Conservation (phyloP, 805 yeast genomes). For the Candida andamanensis region DNA sequence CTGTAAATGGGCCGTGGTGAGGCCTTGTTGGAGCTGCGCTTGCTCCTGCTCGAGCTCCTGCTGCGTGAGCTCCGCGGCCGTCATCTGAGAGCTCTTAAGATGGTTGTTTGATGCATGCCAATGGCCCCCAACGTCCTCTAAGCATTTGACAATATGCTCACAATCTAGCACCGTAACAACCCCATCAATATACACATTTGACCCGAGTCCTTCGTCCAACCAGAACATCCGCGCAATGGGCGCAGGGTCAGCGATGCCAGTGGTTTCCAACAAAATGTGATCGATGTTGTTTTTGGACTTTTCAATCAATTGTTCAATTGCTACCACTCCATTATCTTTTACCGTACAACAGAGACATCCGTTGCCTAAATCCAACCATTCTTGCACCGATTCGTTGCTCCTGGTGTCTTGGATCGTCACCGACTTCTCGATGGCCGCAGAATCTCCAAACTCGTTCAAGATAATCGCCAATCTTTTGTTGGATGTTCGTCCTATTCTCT, state of each 20-base stretch:
- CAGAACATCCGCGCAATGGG: constrained; percentile 97
- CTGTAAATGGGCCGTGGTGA: constrained; percentile 85
- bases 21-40: constrained; percentile 30
- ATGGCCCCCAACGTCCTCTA: constrained; percentile 71
- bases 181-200: constrained; percentile 86
- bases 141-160: constrained; percentile 56
- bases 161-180: constrained; percentile 84
- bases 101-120: constrained; percentile 48
- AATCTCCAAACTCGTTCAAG: constrained; percentile 87
- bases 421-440: constrained; percentile 83
- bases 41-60: constrained; percentile 29
- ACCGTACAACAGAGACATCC: constrained; percentile 97
- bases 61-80: constrained; percentile 15
- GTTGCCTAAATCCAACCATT: constrained; percentile 94
- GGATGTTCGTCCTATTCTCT: constrained; percentile 65
- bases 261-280: constrained; percentile 87
- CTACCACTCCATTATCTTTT: constrained; percentile 89
- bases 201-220: constrained; percentile 85
- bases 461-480: constrained; percentile 80
- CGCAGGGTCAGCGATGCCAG: constrained; percentile 96
- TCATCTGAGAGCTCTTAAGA: constrained; percentile 17
- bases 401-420: constrained; percentile 60
- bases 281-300: constrained; percentile 72
- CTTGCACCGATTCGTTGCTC: constrained; percentile 55
- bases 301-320: constrained; percentile 81